phyloP scores from a whole-genome alignment of 2,329 filamentous ascomycete species.

The Pleomassaria siparia region DNA sequence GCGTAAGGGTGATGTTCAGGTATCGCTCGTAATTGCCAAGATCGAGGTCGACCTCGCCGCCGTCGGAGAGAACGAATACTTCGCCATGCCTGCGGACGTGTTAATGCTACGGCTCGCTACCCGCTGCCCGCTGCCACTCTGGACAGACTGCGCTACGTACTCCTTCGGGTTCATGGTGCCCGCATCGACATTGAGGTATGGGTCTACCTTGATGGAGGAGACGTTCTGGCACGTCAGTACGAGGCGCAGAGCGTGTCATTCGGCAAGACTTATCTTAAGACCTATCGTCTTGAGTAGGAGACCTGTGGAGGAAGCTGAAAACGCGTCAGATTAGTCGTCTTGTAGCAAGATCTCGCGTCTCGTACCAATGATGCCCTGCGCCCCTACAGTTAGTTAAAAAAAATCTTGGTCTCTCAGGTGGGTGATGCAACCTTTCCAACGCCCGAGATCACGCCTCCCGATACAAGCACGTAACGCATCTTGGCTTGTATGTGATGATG shows the following conservation, averaged over 20 bases:
- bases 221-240: slow-evolving; percentile 52
- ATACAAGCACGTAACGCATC: slow-evolving; percentile 83
- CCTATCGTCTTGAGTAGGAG: slow-evolving; percentile 79
- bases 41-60: slow-evolving; percentile 75
- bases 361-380: slow-evolving; percentile 66
- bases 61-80: slow-evolving; percentile 83
- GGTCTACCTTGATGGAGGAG: slow-evolving; percentile 70
- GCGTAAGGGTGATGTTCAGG: slow-evolving; percentile 76
- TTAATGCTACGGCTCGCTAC: background rate
- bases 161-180: slow-evolving; percentile 70
- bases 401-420: background rate
- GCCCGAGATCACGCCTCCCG: slow-evolving; percentile 60
- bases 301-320: slow-evolving; percentile 68
- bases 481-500: slow-evolving; percentile 50
- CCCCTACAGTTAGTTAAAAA: slow-evolving; percentile 26
- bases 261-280: slow-evolving; percentile 65
- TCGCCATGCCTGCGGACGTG: slow-evolving; percentile 71
- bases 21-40: slow-evolving; percentile 80
- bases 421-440: slow-evolving; percentile 50
- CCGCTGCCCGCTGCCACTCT: background rate
- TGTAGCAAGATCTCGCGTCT: slow-evolving; percentile 8
- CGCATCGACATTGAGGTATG: slow-evolving; percentile 77
- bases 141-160: slow-evolving; percentile 39
- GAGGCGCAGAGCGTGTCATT: slow-evolving; percentile 13
- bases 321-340: slow-evolving; percentile 33